Evolutionary conservation across 495 filamentous ascomycete species (phyloP).

Genomic region (Halenospora varia): DNA sequence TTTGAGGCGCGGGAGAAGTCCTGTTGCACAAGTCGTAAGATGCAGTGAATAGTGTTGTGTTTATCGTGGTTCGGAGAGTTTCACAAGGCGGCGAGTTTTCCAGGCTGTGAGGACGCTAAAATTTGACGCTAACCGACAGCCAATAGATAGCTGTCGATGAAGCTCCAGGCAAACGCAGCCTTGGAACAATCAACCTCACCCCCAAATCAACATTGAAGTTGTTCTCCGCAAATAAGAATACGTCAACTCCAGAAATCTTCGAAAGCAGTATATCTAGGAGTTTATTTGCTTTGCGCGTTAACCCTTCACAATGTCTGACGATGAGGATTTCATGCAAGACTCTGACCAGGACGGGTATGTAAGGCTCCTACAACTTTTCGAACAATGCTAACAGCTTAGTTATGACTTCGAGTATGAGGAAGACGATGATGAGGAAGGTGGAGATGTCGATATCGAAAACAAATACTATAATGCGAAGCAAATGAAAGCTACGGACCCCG

Average conservation of each 20-base stretch:
- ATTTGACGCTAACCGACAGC: neutral
- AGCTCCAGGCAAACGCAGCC: constrained; percentile 22
- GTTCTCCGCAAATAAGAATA: constrained; percentile 6
- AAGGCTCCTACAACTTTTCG: neutral
- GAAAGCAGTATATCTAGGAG: neutral
- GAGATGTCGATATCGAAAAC: constrained; percentile 94
- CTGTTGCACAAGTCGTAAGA: neutral
- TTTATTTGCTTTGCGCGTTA: neutral
- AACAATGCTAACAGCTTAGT: constrained; percentile 35
- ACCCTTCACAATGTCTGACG: constrained; percentile 74
- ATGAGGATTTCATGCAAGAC: constrained; percentile 96
- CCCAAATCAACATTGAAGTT: constrained; percentile 6
- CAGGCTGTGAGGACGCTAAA: neutral
- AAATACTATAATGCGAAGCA: constrained; percentile 99
- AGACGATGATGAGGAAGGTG: constrained; percentile 81
- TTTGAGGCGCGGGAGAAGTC: too few relatives aligned
- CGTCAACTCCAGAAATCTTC: neutral
- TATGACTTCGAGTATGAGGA: constrained; percentile 98
- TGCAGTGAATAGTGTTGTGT: neutral
- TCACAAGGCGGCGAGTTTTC: neutral
- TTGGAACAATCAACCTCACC: constrained; percentile 8
- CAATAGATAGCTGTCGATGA: constrained; percentile 4
- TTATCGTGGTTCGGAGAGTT: neutral
- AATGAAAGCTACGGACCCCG: constrained; percentile 80
- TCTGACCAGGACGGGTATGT: constrained; percentile 82